Base-by-base conservation (phyloP, 1,139 yeast species). In the Ashbya aceris region DNA sequence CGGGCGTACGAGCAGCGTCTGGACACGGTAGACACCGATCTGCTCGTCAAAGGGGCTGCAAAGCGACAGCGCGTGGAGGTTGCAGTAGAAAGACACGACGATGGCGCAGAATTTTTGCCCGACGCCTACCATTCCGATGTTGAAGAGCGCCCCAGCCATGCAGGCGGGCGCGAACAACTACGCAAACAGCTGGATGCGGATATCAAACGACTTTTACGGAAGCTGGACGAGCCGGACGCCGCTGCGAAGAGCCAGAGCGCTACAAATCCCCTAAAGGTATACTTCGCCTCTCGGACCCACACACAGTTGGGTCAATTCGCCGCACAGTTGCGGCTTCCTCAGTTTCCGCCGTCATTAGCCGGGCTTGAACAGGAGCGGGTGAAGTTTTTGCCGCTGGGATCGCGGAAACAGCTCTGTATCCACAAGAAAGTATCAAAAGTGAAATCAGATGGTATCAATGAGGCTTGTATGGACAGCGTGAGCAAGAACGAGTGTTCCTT, bases 241-340 rank as follows among this genome's bases (percentile, higher is more conserved):
- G 12, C 48, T 12, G 40, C 38, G 13, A 42, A 39, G 26, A 44
- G 34, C 3, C 45, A 42, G 14, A 20, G 37, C 5, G 38, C 44
- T 8, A 61, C 64, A 23, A 73, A 74, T 37, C 72, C 75, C 1
- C 55, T 69, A 0, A 77, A 77, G 51, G 71, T 81, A 2, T 75
- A 65, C 50, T 87, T 79, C 56, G 72, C 95, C 0, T 86, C 96
- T 1, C 68, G 98, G 60, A 89, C 98, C 0, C 97, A 89, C 56
- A 85, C 96, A 0, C 98, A 89, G 57, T 65, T 89, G 42, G 71
- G 71, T 39, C 98, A 89, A 55, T 84, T 89, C 57, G 76, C 89
- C 0, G 74, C 77, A 17, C 96, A 91, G 52, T 63, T 89, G 39
- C 62, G 69, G 32, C 57, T 83, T 30, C 77, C 95, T 0, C 48